Evolutionary conservation across 1,284 basidiomycete genomes (phyloP).

Genomic region (Ceratobasidium papillatum): DNA sequence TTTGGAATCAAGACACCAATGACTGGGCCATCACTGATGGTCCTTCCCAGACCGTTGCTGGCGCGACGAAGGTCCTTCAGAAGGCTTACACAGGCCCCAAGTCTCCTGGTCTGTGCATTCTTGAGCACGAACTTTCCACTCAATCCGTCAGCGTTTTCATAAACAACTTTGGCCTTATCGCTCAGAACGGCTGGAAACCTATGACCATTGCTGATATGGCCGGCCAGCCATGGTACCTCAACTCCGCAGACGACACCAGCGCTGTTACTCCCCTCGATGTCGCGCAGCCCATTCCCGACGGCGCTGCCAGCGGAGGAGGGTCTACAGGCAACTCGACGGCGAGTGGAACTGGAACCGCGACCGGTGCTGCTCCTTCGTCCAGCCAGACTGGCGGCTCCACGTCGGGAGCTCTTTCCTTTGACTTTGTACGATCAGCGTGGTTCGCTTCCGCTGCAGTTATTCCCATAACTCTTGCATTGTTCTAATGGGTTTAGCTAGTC

Average conservation of each 20-base stretch:
- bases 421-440: conserved; percentile 8
- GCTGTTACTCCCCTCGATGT: conserved; percentile 28
- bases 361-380: conserved; percentile 1
- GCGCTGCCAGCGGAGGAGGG: not conserved
- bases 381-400: not conserved
- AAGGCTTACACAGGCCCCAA: conserved; percentile 44
- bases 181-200: conserved; percentile 51
- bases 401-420: not conserved
- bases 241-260: conserved; percentile 45
- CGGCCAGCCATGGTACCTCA: conserved; percentile 46
- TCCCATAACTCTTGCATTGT: conserved; percentile 1
- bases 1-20: conserved; percentile 50
- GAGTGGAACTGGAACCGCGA: not conserved
- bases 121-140: conserved; percentile 55
- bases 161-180: conserved; percentile 50
- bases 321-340: not conserved
- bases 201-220: conserved; percentile 47
- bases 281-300: conserved; percentile 4
- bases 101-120: conserved; percentile 52
- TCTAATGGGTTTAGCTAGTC: conserved; percentile 7
- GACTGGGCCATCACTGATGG: conserved; percentile 45
- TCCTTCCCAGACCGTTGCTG: conserved; percentile 41
- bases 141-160: conserved; percentile 54
- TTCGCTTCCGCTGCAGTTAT: conserved; percentile 2
- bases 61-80: conserved; percentile 27